Percentiles rank a stretch among this genome's conserved stretches.
Conservation (phyloP, 345 rosid species). For the Brassica rapa region DNA sequence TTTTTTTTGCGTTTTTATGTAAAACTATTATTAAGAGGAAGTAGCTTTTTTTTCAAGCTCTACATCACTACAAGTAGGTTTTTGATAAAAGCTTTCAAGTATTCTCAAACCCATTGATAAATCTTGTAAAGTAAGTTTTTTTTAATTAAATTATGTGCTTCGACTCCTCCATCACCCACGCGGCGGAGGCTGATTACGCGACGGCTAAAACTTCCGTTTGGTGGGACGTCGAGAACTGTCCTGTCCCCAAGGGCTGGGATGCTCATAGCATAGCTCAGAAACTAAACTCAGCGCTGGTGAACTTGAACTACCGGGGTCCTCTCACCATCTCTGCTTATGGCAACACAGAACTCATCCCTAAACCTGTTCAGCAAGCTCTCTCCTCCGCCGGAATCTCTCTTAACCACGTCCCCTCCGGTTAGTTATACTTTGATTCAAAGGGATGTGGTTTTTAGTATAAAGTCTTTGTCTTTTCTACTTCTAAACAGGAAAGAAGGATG, state of each 20-base stretch:
- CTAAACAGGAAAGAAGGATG: conserved; percentile 72
- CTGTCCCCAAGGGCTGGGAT: conserved; percentile 62
- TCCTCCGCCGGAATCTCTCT: conserved; percentile 76
- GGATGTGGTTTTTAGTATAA: neutral
- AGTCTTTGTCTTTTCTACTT: neutral
- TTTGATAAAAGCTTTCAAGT: no score
- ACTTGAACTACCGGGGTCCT: conserved; percentile 68
- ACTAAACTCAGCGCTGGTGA: conserved; percentile 62
- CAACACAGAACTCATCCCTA: conserved; percentile 63
- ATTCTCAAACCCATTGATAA: no score
- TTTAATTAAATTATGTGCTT: neutral
- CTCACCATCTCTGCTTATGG: conserved; percentile 81
- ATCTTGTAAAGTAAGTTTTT: no score
- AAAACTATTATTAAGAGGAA: no score
- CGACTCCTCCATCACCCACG: neutral
- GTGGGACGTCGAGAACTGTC: conserved; percentile 94
- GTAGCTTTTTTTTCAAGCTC: no score
- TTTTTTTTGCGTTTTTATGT: no score
- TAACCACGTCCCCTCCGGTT: conserved; percentile 84
- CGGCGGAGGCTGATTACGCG: conserved; percentile 56
- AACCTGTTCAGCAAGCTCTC: conserved; percentile 66
- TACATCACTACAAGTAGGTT: no score
- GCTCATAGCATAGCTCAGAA: conserved; percentile 68
- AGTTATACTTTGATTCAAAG: neutral
- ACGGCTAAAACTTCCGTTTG: conserved; percentile 73